Conservation (phyloP, 306 rosid species). For the Prunus salicina region DNA sequence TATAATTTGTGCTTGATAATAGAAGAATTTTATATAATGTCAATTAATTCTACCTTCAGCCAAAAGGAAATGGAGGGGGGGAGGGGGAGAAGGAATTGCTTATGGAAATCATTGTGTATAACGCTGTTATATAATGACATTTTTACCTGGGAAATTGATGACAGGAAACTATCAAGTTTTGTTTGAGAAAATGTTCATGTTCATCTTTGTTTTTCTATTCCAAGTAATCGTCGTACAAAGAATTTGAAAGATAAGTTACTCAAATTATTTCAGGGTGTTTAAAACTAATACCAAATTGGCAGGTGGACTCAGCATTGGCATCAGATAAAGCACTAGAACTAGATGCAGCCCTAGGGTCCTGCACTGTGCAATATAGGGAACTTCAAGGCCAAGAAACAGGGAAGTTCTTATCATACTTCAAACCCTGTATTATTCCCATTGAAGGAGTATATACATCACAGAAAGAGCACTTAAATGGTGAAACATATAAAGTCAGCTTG, state of each 20-base stretch:
- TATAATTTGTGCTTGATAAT: not conserved
- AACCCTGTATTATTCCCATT: conserved; percentile 83
- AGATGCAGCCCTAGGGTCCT: conserved; percentile 89
- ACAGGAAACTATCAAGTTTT: not conserved
- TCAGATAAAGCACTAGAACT: conserved; percentile 91
- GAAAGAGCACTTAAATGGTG: conserved; percentile 47
- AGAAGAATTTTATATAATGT: not conserved
- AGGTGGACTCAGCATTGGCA: conserved; percentile 80
- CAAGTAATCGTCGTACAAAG: not conserved
- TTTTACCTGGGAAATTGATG: not conserved
- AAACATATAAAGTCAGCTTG: conserved; percentile 57
- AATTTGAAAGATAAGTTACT: not conserved
- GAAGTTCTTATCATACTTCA: conserved; percentile 82
- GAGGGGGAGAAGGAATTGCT: not conserved
- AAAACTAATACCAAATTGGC: conserved; percentile 22
- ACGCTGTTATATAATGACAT: not conserved
- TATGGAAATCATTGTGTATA: not conserved
- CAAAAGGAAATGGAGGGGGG: not conserved
- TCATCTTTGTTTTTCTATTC: conserved; percentile 10
- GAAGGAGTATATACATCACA: conserved; percentile 76
- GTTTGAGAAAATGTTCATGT: not conserved
- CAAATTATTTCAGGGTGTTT: conserved; percentile 6
- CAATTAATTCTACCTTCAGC: not conserved
- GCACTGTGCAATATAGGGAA: conserved; percentile 92
- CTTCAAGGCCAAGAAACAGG: conserved; percentile 83